Evolutionary conservation across 306 rosid species (phyloP).

Genomic region (Acacia acuminata): DNA sequence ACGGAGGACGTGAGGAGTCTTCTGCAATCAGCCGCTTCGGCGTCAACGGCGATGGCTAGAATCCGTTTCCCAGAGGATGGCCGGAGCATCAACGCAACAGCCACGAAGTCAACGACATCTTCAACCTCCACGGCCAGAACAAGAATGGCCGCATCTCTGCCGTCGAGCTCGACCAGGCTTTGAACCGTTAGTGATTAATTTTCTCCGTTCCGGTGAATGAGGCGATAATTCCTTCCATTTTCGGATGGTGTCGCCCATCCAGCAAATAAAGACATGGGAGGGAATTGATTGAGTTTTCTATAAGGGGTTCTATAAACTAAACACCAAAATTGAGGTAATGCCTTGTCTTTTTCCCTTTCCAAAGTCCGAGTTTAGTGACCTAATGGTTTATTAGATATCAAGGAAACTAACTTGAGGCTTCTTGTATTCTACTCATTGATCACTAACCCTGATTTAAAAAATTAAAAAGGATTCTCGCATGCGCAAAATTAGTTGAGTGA

Average conservation of each 20-base stretch:
- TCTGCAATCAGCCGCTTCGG: slow-evolving; percentile 59
- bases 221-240: background rate
- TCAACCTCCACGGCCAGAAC: slow-evolving; percentile 78
- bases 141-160: slow-evolving; percentile 79
- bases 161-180: slow-evolving; percentile 58
- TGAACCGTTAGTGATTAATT: slow-evolving; percentile 57
- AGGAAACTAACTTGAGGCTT: background rate
- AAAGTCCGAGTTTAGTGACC: background rate
- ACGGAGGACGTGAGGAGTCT: slow-evolving; percentile 40
- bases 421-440: background rate
- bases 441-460: background rate
- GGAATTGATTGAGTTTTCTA: background rate
- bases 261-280: background rate
- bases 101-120: slow-evolving; percentile 63
- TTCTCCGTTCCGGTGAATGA: slow-evolving; percentile 30
- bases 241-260: background rate
- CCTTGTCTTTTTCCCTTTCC: background rate
- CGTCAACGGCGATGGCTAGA: slow-evolving; percentile 80
- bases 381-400: background rate
- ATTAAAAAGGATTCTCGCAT: background rate
- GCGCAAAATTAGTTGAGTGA: background rate
- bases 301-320: background rate
- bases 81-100: slow-evolving; percentile 48
- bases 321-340: background rate
- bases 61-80: slow-evolving; percentile 72